Conservation (phyloP, 345 rosid species). For the Eucalyptus regnans region DNA sequence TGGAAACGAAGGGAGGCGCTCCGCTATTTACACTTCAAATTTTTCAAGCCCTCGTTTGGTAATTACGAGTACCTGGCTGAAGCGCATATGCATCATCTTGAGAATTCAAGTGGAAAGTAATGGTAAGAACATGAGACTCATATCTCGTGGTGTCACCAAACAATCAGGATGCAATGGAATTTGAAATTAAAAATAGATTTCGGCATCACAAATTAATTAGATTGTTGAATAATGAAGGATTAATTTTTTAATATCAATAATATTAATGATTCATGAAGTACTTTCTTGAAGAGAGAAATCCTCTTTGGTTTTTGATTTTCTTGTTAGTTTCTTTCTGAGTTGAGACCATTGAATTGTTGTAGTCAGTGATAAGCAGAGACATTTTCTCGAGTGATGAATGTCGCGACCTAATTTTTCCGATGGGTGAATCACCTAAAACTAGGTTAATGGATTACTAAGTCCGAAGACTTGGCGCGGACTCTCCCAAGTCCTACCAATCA, state of each 20-base stretch:
- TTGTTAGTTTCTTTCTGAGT: background rate
- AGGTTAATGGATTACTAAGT: too few relatives aligned
- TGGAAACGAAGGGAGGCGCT: too few relatives aligned
- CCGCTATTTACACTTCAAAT: background rate
- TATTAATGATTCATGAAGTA: background rate
- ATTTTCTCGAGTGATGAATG: too few relatives aligned
- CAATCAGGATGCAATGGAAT: background rate
- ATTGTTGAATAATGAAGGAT: background rate
- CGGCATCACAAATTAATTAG: background rate
- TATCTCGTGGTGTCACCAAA: background rate
- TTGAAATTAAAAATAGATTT: background rate
- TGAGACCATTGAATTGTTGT: background rate
- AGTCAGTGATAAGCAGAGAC: accelerated
- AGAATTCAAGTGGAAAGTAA: background rate
- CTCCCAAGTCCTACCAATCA: too few relatives aligned
- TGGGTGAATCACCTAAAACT: too few relatives aligned
- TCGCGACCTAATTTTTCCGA: too few relatives aligned
- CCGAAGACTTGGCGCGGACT: too few relatives aligned
- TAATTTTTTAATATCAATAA: too few relatives aligned
- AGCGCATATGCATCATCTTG: background rate
- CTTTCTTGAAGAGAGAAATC: background rate
- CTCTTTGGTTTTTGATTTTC: background rate
- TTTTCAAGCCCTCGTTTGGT: background rate
- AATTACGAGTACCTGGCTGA: background rate
- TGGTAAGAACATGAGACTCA: background rate